Percentiles rank a stretch among this genome's conserved stretches.
Evolutionary conservation across 2,329 filamentous ascomycete species (phyloP).

Genomic region (Esteya vermicola): DNA sequence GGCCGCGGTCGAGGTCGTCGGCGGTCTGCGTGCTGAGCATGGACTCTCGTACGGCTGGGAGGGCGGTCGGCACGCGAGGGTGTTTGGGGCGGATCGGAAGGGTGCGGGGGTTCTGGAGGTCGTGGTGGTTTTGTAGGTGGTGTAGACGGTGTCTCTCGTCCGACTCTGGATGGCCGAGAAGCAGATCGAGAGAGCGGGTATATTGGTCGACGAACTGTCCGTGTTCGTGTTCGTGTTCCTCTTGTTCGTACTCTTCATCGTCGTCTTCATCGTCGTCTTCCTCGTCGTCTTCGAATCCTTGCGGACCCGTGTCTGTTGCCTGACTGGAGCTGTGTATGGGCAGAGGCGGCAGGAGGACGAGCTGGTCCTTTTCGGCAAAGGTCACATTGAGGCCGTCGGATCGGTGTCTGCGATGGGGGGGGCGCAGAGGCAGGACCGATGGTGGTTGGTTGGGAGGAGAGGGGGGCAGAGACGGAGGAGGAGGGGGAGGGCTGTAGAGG

Average conservation of each 20-base stretch:
- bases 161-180: slow-evolving; percentile 1
- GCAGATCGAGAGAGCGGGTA: slow-evolving; percentile 9
- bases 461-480: no score
- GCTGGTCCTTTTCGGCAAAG: no score
- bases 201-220: slow-evolving; percentile 8
- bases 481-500: no score
- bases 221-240: neutral
- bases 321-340: no score
- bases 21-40: slow-evolving; percentile 12
- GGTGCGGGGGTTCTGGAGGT: neutral
- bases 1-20: slow-evolving; percentile 10
- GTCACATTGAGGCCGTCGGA: no score
- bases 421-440: no score
- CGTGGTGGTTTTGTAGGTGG: neutral
- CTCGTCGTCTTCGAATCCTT: neutral
- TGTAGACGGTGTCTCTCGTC: no score
- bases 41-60: neutral
- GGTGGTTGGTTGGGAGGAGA: no score
- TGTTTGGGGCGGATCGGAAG: neutral
- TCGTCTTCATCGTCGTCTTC: neutral
- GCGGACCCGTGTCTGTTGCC: no score
- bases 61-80: neutral
- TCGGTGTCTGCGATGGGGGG: no score
- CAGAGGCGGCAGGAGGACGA: no score
- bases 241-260: neutral